Conservation (phyloP, 2,329 filamentous ascomycete genomes). For the Monosporascus sp. region DNA sequence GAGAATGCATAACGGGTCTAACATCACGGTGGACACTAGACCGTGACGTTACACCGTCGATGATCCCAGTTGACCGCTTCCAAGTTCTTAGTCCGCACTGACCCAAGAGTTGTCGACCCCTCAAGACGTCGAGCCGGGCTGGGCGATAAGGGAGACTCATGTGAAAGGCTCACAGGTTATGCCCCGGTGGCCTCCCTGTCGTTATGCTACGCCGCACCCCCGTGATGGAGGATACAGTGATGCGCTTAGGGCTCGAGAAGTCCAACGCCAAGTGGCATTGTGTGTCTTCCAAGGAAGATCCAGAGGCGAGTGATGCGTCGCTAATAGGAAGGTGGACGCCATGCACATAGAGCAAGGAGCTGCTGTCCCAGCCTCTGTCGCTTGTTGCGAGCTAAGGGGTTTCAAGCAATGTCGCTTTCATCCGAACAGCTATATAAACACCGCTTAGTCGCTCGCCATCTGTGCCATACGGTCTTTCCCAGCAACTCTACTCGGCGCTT, state of each 20-base stretch:
- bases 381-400: neutral
- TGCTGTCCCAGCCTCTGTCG: neutral
- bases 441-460: neutral
- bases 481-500: neutral
- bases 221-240: neutral
- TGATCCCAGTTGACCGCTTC: neutral
- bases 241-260: neutral
- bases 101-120: too few relatives aligned
- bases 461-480: neutral
- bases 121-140: too few relatives aligned
- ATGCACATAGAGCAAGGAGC: neutral
- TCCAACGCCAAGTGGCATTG: neutral
- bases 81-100: neutral
- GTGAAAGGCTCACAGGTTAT: neutral
- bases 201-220: neutral
- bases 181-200: neutral
- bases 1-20: neutral
- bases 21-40: neutral
- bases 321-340: neutral
- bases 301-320: neutral
- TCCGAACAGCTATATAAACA: neutral
- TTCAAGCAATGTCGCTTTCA: neutral
- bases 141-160: neutral
- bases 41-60: neutral
- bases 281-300: neutral